A percentile compares a stretch with the other conserved stretches of the same genome.
These are phyloP conservation scores for Suillus brevipes DNA, from an alignment of 768 basidiomycete species.

Conservation along the genomic window DNA sequence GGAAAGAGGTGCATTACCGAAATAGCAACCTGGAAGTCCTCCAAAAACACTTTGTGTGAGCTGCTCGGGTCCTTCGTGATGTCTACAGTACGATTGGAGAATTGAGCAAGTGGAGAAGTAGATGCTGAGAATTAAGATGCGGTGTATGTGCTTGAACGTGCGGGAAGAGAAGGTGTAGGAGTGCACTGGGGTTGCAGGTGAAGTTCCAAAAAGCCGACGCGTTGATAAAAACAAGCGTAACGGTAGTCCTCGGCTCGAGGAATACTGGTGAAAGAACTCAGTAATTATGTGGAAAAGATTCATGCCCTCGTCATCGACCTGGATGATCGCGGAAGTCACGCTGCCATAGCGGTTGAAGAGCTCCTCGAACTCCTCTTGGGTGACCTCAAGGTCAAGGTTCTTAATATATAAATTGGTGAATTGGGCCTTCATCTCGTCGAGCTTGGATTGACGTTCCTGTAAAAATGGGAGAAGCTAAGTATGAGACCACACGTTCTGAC, in stretches of 20 bases:
- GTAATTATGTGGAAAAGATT: constrained; percentile 5
- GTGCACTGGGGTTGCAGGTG: constrained; percentile 42
- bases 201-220: constrained; percentile 76
- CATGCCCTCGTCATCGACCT: constrained; percentile 75
- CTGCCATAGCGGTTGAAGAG: constrained; percentile 77
- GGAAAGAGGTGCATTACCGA: constrained; percentile 48
- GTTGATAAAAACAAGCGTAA: constrained; percentile 87
- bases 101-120: constrained; percentile 18
- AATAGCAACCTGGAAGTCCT: constrained; percentile 88
- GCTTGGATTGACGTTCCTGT: constrained; percentile 94
- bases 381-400: constrained; percentile 85
- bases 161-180: constrained; percentile 32
- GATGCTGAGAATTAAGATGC: constrained; percentile 30
- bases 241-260: constrained; percentile 74
- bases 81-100: constrained; percentile 22
- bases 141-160: constrained; percentile 40
- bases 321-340: constrained; percentile 88
- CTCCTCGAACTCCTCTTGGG: constrained; percentile 81
- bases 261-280: constrained; percentile 46
- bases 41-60: constrained; percentile 71
- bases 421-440: constrained; percentile 95
- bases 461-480: not conserved
- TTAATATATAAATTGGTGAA: constrained; percentile 99
- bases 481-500: not conserved
- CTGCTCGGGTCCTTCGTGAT: constrained; percentile 31